phyloP scores from a whole-genome alignment of 1,139 yeast species.

The Blastobotrys elegans region DNA sequence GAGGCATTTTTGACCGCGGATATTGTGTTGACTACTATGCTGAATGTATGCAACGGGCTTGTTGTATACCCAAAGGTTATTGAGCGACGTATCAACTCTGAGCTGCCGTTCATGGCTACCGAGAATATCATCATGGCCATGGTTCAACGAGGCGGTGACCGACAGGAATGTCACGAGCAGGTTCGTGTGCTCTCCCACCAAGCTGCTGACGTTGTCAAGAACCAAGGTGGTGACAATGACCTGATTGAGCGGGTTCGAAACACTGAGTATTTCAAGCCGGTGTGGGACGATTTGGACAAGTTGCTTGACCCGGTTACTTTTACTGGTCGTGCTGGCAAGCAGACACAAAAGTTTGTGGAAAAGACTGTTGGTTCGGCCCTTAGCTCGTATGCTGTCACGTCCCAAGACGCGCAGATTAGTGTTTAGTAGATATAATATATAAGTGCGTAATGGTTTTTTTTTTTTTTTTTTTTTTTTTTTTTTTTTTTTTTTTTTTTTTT shows the following conservation, averaged over 20 bases:
- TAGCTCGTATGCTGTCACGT: slow-evolving; percentile 56
- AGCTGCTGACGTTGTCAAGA: slow-evolving; percentile 96
- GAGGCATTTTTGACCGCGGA: slow-evolving; percentile 96
- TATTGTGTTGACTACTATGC: slow-evolving; percentile 80
- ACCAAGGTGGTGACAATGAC: slow-evolving; percentile 98
- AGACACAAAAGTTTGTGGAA: slow-evolving; percentile 86
- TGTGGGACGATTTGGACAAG: slow-evolving; percentile 73
- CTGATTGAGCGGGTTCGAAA: slow-evolving; percentile 81
- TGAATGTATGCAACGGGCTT: slow-evolving; percentile 88
- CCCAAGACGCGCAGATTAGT: slow-evolving; percentile 52
- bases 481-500: neutral
- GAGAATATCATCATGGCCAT: slow-evolving; percentile 99
- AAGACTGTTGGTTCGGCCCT: slow-evolving; percentile 82
- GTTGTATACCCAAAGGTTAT: slow-evolving; percentile 98
- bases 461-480: neutral
- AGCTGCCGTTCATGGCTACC: slow-evolving; percentile 99
- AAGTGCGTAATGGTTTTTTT: neutral
- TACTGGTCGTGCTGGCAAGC: slow-evolving; percentile 98
- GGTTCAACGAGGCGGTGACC: slow-evolving; percentile 96
- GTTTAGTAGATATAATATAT: slow-evolving; percentile 19
- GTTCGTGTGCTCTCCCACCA: slow-evolving; percentile 95
- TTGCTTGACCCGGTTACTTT: slow-evolving; percentile 89
- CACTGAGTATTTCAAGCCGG: slow-evolving; percentile 82
- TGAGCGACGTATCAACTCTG: slow-evolving; percentile 90
- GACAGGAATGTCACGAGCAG: slow-evolving; percentile 98